A percentile compares a stretch with the other conserved stretches of the same genome.
phyloP scores from a whole-genome alignment of 768 basidiomycete species.

The Lactarius trivialis region DNA sequence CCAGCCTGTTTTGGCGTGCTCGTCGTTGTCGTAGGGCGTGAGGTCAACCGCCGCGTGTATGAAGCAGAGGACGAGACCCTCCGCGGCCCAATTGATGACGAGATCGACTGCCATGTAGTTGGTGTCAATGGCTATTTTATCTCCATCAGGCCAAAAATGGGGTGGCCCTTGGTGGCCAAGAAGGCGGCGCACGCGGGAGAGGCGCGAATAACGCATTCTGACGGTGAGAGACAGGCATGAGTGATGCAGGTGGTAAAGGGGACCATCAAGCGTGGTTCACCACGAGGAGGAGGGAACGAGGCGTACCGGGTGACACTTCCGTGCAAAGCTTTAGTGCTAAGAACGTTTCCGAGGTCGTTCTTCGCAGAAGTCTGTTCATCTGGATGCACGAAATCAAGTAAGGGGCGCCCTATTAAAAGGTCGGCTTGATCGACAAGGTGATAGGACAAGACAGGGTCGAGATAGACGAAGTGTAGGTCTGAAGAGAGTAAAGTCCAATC shows the following conservation, averaged over 20 bases:
- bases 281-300: slow-evolving; percentile 18
- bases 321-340: slow-evolving; percentile 68
- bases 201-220: slow-evolving; percentile 75
- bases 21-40: slow-evolving; percentile 65
- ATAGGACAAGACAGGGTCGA: slow-evolving; percentile 69
- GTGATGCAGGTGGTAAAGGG: slow-evolving; percentile 16
- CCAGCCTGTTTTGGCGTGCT: slow-evolving; percentile 67
- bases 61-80: slow-evolving; percentile 83
- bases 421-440: slow-evolving; percentile 70
- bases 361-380: slow-evolving; percentile 73
- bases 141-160: slow-evolving; percentile 53
- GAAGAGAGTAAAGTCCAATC: slow-evolving; percentile 81
- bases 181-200: slow-evolving; percentile 62
- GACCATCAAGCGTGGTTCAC: slow-evolving; percentile 17
- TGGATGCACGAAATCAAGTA: slow-evolving; percentile 77
- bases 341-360: slow-evolving; percentile 65
- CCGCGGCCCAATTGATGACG: slow-evolving; percentile 85
- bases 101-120: slow-evolving; percentile 85
- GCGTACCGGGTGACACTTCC: slow-evolving; percentile 75
- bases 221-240: slow-evolving; percentile 21
- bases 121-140: slow-evolving; percentile 61
- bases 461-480: slow-evolving; percentile 71
- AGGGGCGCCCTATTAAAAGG: slow-evolving; percentile 60
- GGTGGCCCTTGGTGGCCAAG: slow-evolving; percentile 60
- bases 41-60: slow-evolving; percentile 79